phyloP scores from a whole-genome alignment of 441 rosid genomes.

The Flueggea neowawraea region DNA sequence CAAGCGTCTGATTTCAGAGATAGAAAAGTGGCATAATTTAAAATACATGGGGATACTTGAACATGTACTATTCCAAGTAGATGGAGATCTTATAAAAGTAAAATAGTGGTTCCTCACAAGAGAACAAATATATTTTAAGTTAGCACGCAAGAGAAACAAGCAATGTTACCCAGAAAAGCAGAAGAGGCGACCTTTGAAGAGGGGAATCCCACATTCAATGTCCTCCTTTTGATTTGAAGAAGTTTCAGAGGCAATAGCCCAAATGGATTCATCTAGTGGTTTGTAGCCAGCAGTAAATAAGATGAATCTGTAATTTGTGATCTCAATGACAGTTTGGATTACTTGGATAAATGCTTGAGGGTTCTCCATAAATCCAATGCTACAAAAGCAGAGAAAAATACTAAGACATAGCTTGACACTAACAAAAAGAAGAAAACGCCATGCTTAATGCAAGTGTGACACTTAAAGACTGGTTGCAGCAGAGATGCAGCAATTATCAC shows the following conservation, averaged over 20 bases:
- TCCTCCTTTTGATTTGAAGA: conserved; percentile 22
- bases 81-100: not conserved
- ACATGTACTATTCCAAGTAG: too few relatives aligned
- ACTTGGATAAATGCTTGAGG: conserved; percentile 69
- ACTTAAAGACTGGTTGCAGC: not conserved
- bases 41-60: too few relatives aligned
- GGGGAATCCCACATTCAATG: conserved; percentile 44
- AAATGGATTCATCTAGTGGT: conserved; percentile 65
- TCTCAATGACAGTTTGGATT: conserved; percentile 51
- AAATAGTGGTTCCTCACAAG: not conserved
- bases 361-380: conserved; percentile 85
- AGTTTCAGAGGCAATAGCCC: conserved; percentile 32
- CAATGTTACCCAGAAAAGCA: conserved; percentile 76
- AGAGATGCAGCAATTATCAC: too few relatives aligned
- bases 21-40: too few relatives aligned
- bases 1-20: too few relatives aligned
- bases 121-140: not conserved
- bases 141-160: conserved; percentile 8
- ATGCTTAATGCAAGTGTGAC: not conserved
- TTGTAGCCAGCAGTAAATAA: conserved; percentile 75
- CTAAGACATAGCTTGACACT: not conserved
- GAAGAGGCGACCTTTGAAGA: conserved; percentile 59
- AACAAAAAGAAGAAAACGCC: not conserved
- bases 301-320: conserved; percentile 63
- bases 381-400: conserved; percentile 28